Evolutionary conservation across 331 rosid species (phyloP).

Genomic region (Pyracantha coccinea): DNA sequence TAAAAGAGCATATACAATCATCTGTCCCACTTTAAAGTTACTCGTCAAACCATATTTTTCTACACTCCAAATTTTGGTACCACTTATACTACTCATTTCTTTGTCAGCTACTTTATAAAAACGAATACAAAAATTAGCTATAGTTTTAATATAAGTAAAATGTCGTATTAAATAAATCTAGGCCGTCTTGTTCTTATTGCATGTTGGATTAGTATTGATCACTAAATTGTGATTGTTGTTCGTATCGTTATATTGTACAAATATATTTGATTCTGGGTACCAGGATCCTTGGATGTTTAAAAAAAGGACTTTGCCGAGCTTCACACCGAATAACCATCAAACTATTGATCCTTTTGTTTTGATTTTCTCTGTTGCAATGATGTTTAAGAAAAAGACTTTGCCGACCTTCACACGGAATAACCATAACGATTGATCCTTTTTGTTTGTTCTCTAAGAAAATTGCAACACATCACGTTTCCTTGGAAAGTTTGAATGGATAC

Average conservation of each 20-base stretch:
- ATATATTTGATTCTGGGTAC: background rate
- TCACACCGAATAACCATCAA: too few relatives aligned
- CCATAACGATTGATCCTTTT: too few relatives aligned
- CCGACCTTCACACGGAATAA: background rate
- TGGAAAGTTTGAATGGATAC: background rate
- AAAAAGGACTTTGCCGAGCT: too few relatives aligned
- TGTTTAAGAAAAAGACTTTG: background rate
- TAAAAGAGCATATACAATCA: background rate
- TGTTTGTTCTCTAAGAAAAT: background rate
- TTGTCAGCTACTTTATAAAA: too few relatives aligned
- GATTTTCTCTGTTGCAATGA: too few relatives aligned
- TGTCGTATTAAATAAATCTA: background rate
- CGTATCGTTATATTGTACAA: background rate
- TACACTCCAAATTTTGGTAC: too few relatives aligned
- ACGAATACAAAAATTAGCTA: too few relatives aligned
- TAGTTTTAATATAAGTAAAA: background rate
- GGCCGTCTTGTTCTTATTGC: background rate
- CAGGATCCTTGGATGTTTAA: background rate
- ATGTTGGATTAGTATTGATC: background rate
- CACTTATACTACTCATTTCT: too few relatives aligned
- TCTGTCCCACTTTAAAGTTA: too few relatives aligned
- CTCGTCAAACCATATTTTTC: too few relatives aligned
- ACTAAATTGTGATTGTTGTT: background rate
- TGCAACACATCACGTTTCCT: background rate
- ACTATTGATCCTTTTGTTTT: too few relatives aligned